Evolutionary conservation across 2,329 filamentous ascomycete species (phyloP), one percentile per base, ranked within the genome.

Genomic region (Grosmannia clavigera): DNA sequence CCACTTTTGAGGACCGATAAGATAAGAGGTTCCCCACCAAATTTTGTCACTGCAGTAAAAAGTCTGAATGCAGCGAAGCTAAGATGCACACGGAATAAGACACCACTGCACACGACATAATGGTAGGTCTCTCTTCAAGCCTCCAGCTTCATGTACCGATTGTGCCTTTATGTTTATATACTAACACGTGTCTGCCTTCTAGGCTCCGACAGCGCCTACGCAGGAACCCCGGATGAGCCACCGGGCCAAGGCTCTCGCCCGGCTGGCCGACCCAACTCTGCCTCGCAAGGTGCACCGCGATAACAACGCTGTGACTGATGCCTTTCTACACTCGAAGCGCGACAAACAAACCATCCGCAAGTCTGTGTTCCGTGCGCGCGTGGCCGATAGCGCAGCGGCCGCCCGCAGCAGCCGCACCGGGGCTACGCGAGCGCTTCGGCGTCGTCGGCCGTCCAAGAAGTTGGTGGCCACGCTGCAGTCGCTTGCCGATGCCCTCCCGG

Each of bases 271-370:
- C 69, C 76, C 77, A 12, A 75, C 79, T 63, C 71, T 78, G 27
- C 78, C 81, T 57, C 73, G 76, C 69, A 79, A 78, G 67, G 74
- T 76, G 14, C 78, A 80, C 70, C 80, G 79, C 58, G 68, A 74
- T 56, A 74, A 78, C 66, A 78, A 80, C 65, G 69, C 74, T 55
- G 76, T 80, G 16, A 72, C 76, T 54, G 80, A 84, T 69, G 64
- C 70, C 62, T 92, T 92, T 72, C 76, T 84, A 62, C 81, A 84
- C 59, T 84, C 80, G 64, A 97, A 96, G 74, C 85, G 82, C 69
- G 89, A 95, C 76, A 95, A 92, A 76, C 87, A 86, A 29, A 76
- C 80, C 40, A 89, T 95, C 67, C 92, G 91, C 70, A 90, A 90
- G 77, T 87, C 87, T 0, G 75, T 85, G 16, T 90, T 97, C 65